Conservation (phyloP, 345 rosid species). For the Bretschneidera sinensis region DNA sequence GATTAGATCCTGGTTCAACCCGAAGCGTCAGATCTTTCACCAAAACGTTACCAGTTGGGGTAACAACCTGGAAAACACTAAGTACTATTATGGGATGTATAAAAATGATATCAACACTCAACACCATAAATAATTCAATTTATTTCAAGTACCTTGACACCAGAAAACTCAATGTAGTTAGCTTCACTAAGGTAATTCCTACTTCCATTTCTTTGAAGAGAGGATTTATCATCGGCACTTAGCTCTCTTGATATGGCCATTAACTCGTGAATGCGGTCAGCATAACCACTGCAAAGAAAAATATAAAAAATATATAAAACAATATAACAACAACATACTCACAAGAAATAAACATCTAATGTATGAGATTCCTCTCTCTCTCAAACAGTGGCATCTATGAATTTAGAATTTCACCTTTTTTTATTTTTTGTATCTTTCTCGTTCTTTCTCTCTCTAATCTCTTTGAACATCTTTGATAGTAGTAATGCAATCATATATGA, state of each 20-base stretch:
- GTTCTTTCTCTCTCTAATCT: not conserved
- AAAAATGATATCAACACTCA: constrained; percentile 3
- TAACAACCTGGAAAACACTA: constrained; percentile 68
- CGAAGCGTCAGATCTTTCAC: constrained; percentile 84
- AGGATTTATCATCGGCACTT: constrained; percentile 49
- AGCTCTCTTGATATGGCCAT: constrained; percentile 83
- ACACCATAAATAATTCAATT: constrained; percentile 8
- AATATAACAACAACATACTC: constrained; percentile 6
- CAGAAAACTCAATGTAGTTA: constrained; percentile 83
- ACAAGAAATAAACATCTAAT: not conserved
- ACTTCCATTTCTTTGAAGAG: constrained; percentile 64
- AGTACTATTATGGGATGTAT: constrained; percentile 12
- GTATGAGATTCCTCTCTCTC: too few species aligned
- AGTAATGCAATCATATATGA: too few species aligned
- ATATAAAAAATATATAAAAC: constrained; percentile 12
- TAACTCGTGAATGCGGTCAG: constrained; percentile 93
- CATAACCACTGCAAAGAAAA: constrained; percentile 74
- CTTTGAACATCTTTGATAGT: not conserved
- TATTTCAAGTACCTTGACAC: constrained; percentile 74
- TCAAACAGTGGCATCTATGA: too few species aligned
- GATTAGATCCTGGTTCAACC: constrained; percentile 92
- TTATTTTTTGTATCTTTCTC: not conserved
- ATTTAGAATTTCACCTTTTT: too few species aligned
- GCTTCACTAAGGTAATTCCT: constrained; percentile 82
- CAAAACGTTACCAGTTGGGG: constrained; percentile 89